Conservation (phyloP, 2,329 filamentous ascomycete species). For the Neopestalotiopsis rosae region DNA sequence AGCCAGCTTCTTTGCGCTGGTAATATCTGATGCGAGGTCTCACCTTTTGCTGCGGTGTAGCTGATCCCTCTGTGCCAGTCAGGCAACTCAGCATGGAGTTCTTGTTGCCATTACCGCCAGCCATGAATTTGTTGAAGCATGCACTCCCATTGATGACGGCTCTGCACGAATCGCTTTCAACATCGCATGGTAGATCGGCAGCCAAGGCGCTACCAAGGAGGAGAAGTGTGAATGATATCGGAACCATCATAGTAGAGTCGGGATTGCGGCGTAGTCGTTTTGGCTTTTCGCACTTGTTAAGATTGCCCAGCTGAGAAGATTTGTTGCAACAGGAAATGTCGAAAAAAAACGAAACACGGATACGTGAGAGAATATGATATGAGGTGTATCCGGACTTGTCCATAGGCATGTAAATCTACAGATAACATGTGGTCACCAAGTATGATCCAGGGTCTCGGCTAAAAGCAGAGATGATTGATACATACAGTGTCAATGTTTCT, state of each 20-base stretch:
- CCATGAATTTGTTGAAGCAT: conserved; percentile 16
- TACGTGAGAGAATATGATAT: neutral
- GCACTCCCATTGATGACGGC: conserved; percentile 16
- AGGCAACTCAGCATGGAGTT: conserved; percentile 14
- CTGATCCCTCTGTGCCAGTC: conserved; percentile 15
- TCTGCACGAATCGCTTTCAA: conserved; percentile 13
- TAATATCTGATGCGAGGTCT: neutral
- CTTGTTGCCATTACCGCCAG: conserved; percentile 1
- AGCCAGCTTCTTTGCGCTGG: neutral
- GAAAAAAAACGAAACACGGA: neutral
- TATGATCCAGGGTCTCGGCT: neutral
- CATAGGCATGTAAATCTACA: neutral
- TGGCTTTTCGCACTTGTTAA: neutral
- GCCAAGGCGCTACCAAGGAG: neutral
- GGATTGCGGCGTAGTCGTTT: neutral
- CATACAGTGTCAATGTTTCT: neutral
- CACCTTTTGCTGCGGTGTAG: conserved; percentile 19
- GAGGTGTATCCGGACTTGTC: neutral
- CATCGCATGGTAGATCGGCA: conserved; percentile 13
- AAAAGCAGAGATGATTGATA: neutral
- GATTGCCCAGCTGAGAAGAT: neutral
- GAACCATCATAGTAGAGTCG: neutral
- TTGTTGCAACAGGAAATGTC: neutral
- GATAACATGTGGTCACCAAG: neutral
- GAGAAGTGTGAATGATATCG: neutral